phyloP scores from a whole-genome alignment of 306 rosid species.

The Erythrophleum fordii region DNA sequence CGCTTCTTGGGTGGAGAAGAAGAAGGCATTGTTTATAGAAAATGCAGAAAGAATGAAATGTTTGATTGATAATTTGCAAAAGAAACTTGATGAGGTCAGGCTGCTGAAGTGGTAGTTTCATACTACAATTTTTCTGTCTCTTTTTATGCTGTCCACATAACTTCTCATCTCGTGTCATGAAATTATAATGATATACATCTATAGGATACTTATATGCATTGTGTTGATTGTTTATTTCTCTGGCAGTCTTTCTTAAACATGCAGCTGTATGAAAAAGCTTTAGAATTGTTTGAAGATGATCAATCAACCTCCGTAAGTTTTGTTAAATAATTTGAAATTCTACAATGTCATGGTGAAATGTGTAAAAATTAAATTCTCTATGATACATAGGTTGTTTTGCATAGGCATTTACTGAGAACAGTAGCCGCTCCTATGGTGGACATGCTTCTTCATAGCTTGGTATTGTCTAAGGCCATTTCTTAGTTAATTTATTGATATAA shows the following conservation, averaged over 20 bases:
- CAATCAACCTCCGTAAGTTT: conserved; percentile 85
- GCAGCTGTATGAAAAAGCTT: conserved; percentile 94
- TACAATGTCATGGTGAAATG: conserved; percentile 39
- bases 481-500: conserved; percentile 8
- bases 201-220: background rate
- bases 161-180: conserved; percentile 6
- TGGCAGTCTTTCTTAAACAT: conserved; percentile 91
- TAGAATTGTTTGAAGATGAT: conserved; percentile 94
- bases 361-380: conserved; percentile 34
- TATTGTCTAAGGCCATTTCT: conserved; percentile 38
- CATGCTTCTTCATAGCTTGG: conserved; percentile 74
- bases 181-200: background rate
- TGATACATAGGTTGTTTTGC: conserved; percentile 84
- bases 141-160: background rate
- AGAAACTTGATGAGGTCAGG: conserved; percentile 92
- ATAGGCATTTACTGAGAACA: conserved; percentile 92
- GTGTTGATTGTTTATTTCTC: conserved; percentile 36
- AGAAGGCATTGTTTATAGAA: conserved; percentile 77
- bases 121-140: conserved; percentile 23
- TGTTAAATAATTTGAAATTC: conserved; percentile 31
- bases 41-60: conserved; percentile 74
- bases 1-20: conserved; percentile 83
- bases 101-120: conserved; percentile 29
- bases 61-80: conserved; percentile 82
- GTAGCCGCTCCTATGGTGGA: conserved; percentile 79